Base-by-base conservation (phyloP, 2,329 filamentous ascomycete genomes). In the Alternaria viburni region DNA sequence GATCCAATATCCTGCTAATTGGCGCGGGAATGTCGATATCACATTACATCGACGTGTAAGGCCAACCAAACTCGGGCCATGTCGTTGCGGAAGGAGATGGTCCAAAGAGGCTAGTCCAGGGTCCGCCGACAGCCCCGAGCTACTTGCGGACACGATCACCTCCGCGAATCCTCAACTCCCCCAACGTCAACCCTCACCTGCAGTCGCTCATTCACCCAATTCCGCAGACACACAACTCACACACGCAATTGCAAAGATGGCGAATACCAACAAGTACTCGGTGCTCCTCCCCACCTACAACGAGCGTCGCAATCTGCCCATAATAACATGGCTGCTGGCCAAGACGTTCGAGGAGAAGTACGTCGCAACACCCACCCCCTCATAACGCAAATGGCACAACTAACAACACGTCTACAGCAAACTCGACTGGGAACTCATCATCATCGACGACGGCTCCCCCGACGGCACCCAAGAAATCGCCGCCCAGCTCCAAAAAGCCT, bases 231-330 rank as follows among this genome's bases (percentile, higher is more conserved):
- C 62, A 60, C 55, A 66, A 43, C 59, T 57, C 36, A 41, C 9
- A 41, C 32, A 41, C 36, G 36, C 52, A n/a, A 23, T 36, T 23
- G 36, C 54, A 65, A 71, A 67, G 15, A 79, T 79, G 76, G 69
- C 74, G 44, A 71, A 80, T 52, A 83, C 86, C 70, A 86, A 96
- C 86, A 97, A 95, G 84, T 99, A 97, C 87, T 97, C 95, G 71
- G 91, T 99, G 79, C 95, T 99, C 79, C 89, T 99, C 69, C 96
- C 96, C 61, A 99, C 96, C 66, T 99, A 97, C 89, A 98, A 99
- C 82, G 96, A 99, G 88, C 93, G 96, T 79, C 90, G 90, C 81
- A 99, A 99, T 84, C 89, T 99, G 71, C 96, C 96, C 76, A 96
- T 99, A 80, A 93, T 98, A 79, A 89, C 91, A 77, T 98, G 93